These are phyloP conservation scores for Maudiozyma pseudohumilis DNA, from an alignment of 805 yeast genomes.

Conservation along the genomic window DNA sequence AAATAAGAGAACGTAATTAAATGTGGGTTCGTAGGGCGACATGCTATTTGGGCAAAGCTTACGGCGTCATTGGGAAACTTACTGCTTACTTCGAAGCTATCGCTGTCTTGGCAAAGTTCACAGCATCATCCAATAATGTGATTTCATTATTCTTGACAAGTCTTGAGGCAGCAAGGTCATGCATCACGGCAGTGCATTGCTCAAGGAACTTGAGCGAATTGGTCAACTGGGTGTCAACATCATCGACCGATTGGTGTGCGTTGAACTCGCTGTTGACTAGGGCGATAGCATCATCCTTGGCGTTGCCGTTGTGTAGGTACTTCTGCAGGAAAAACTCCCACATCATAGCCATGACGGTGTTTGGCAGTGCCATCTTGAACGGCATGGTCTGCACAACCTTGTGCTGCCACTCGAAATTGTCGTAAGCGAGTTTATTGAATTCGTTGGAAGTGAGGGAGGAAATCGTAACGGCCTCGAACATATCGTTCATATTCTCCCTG, in stretches of 20 bases:
- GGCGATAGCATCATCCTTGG: slow-evolving; percentile 24
- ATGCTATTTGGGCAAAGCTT: too few relatives aligned
- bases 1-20: too few relatives aligned
- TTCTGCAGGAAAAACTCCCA: slow-evolving; percentile 29
- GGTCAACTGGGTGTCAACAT: slow-evolving; percentile 22
- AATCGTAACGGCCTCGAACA: slow-evolving; percentile 43
- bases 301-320: slow-evolving; percentile 27
- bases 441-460: slow-evolving; percentile 48
- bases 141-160: slow-evolving; percentile 18
- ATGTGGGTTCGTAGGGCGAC: too few relatives aligned
- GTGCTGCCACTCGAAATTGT: slow-evolving; percentile 47
- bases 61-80: too few relatives aligned
- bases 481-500: slow-evolving; percentile 39
- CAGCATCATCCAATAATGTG: slow-evolving; percentile 16
- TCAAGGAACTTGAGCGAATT: slow-evolving; percentile 15
- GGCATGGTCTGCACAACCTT: slow-evolving; percentile 49
- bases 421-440: slow-evolving; percentile 41
- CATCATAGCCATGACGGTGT: slow-evolving; percentile 45
- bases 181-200: slow-evolving; percentile 13
- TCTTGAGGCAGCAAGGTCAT: slow-evolving; percentile 12
- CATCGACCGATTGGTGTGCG: slow-evolving; percentile 22
- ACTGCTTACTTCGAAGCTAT: too few relatives aligned
- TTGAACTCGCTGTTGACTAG: slow-evolving; percentile 23
- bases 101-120: slow-evolving; percentile 16
- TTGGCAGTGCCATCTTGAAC: slow-evolving; percentile 46